Conservation (phyloP, 352 stramenopile species). For the Stramenopiles sp. region DNA sequence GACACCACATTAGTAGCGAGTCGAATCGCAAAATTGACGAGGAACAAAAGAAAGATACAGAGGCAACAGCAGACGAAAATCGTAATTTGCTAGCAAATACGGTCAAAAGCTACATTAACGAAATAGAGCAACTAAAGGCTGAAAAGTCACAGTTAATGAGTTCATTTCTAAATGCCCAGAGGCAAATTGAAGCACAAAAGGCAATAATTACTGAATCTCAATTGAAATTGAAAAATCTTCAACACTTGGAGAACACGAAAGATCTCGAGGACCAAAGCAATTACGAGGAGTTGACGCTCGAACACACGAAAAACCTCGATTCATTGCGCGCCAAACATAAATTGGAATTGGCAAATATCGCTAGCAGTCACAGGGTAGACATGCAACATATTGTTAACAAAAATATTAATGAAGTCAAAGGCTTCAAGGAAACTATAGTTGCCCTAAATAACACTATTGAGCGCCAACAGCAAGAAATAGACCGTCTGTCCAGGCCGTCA, state of each 20-base stretch:
- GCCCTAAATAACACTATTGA: not conserved
- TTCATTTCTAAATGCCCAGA: not conserved
- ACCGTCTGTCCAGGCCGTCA: not conserved
- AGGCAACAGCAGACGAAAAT: not conserved
- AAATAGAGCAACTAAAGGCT: not conserved
- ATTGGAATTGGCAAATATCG: not conserved
- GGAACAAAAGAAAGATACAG: not conserved
- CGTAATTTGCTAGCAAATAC: not conserved
- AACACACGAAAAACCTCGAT: no score
- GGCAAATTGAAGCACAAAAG: not conserved
- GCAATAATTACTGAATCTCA: not conserved
- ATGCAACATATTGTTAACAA: not conserved
- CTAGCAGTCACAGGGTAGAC: not conserved
- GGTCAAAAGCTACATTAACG: not conserved
- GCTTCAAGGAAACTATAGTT: not conserved
- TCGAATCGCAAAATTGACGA: no score
- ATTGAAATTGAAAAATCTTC: not conserved
- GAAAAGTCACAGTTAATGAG: not conserved
- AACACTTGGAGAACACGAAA: not conserved
- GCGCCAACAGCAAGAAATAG: not conserved
- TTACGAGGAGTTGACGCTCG: not conserved
- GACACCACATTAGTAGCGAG: no score
- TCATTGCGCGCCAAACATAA: no score
- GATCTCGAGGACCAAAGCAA: no score
- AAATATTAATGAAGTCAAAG: not conserved